Evolutionary conservation across 352 stramenopile genomes (phyloP), one percentile per base, ranked within the genome.

Genomic region (Phytophthora meadii): DNA sequence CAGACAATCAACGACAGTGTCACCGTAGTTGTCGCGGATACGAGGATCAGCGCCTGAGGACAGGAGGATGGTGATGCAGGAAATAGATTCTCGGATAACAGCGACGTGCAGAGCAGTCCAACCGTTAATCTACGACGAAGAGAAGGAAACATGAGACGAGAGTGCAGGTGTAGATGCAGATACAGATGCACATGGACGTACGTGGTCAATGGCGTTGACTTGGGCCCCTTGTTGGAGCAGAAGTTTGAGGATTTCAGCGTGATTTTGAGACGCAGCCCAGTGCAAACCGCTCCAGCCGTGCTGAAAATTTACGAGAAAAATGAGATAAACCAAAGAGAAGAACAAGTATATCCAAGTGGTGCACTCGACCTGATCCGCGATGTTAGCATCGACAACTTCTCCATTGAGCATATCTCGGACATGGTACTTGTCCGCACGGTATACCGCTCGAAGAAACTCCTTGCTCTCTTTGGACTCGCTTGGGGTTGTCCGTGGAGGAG

Each of bases 251-350:
- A 92, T 72, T 17, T 88, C 77, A 5, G 22, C 46, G 52, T 92
- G 83, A 10, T 73, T 74, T 58, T 92, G 83, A 7, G 86, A 90
- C 6, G 83, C 82, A 15, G 86, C 83, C 86, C 83, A 94, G 57
- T 94, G 86, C 51, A 94, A 56, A 2, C 76, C 86, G 55, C 77
- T 92, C 86, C 83, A 94, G 15, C 83, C 86, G 45, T 94, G 86
- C 83, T 93, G 41, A 60, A n/a, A 25, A 61, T 2, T 17, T 19
- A 53, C 45, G 53, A 44, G 11, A 51, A 48, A 36, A 37, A 24
- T 22, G 37, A 61, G 17, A 55, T 17, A 17, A 17, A 46, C n/a
- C 6, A 24, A 42, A 36, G 30, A 36, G 30, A 14, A 36, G 30
- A 8, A 36, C 30, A 36, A 36, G n/a, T n/a, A 19, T 3, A 32